Evolutionary conservation across 257 asterid genomes (phyloP).

Genomic region (Apocynum venetum): DNA sequence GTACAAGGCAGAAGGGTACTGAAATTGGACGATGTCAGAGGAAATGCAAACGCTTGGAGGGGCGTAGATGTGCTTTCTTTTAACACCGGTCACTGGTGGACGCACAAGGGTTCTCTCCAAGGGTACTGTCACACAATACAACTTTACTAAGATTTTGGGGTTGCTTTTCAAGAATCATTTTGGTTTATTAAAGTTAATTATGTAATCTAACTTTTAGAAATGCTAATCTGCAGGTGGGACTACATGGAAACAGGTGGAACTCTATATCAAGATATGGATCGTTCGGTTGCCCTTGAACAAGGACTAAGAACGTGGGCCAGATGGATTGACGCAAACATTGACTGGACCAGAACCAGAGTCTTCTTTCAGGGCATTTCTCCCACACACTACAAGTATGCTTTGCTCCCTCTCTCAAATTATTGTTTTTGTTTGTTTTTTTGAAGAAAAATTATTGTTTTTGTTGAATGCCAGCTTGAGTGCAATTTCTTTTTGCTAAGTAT

Average conservation of each 20-base stretch:
- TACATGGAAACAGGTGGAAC: constrained; percentile 70
- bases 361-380: constrained; percentile 94
- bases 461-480: constrained; percentile 6
- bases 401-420: constrained; percentile 3
- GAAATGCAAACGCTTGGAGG: constrained; percentile 76
- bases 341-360: constrained; percentile 48
- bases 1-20: constrained; percentile 73
- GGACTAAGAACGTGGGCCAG: constrained; percentile 87
- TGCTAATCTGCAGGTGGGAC: constrained; percentile 70
- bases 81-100: constrained; percentile 99
- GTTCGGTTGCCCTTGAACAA: constrained; percentile 59
- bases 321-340: constrained; percentile 76
- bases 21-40: constrained; percentile 70
- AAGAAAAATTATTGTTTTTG: neutral
- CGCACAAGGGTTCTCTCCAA: constrained; percentile 72
- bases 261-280: constrained; percentile 70
- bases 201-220: neutral
- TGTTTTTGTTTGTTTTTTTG: neutral
- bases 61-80: constrained; percentile 76
- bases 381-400: constrained; percentile 76
- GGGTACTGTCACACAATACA: constrained; percentile 43
- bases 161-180: neutral
- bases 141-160: neutral
- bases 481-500: neutral
- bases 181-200: neutral